Base-by-base conservation (phyloP, 2,329 filamentous ascomycete genomes). In the Neofusicoccum cordaticola region DNA sequence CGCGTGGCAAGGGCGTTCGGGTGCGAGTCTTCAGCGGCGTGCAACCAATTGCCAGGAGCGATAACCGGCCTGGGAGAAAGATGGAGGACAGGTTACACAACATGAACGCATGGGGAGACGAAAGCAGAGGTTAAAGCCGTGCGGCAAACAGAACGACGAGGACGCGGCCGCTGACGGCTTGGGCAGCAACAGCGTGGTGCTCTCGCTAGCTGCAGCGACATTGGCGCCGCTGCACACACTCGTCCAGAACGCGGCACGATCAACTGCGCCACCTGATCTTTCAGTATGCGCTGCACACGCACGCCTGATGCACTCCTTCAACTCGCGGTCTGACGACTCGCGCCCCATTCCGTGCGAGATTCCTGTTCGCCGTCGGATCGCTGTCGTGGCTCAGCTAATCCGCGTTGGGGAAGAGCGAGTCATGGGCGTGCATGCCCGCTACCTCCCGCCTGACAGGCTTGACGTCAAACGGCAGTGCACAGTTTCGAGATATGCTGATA, bases 81-180 rank as follows among this genome's bases (percentile, higher is more conserved):
- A 22, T 47, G 41, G 17, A 60, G 42, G 42, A 22, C 13, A 58
- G 41, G 56, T 48, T 60, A 60, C 56, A 60, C 56, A 37, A 35
- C 56, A 60, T 47, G 27, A 37, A 60, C 31, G 56, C 56, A 60
- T 37, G 31, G 56, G 31, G 41, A 45, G 44, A 60, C 56, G 22
- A 60, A 60, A 60, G 41, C 12, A 60, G 56, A 37, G 31, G 56
- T 37, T 60, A 47, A 60, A 47, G 56, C 56, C 56, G 56, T 37
- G 56, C 13, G 6, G 41, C 42, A 47, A 17, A 47, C 27, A 47
- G 19, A 45, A 45, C 22, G 17, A 22, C 4, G 31, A 47, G 15
- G 13, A 47, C 39, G 27, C 47, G 56, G 22, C 56, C 13, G 56
- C 41, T 19, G 31, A 19, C 42, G 1, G 41, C 44, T 60, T 19